Base-by-base conservation (phyloP, 23 red algal genomes). In the Gracilariopsis chorda region DNA sequence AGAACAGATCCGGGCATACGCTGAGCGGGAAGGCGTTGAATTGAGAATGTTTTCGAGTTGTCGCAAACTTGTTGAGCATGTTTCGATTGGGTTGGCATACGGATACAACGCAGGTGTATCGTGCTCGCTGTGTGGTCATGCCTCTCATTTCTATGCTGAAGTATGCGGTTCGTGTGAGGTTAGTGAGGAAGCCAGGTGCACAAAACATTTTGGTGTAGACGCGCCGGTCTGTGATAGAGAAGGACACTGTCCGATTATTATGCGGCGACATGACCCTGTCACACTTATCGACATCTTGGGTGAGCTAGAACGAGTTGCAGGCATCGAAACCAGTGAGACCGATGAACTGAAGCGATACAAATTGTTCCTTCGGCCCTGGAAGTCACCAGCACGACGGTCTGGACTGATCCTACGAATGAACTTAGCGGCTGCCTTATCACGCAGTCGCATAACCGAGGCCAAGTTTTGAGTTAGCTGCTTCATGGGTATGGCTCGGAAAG, bases 101-200 rank as follows among this genome's bases (percentile, higher is more conserved):
- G 88, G 88, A 4, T 35, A 20, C n/a, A 75, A 59, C 2, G 88
- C 88, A 3, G 88, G 88, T 7, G 63, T 80, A 35, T 25, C 72
- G 11, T 91, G 88, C 77, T 30, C 74, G 7, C 3, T 81, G 12
- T 91, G 88, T 72, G 43, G 34, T 4, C 58, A 91, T 24, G 74
- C 57, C 10, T 70, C 57, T 21, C 77, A 91, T 71, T 91, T 91
- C 44, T 81, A 82, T 40, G 74, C 58, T 33, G 72, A 51, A 27
- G 63, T 91, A 11, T 91, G 88, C 28, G 75, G 73, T 47, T 79
- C 60, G 36, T 91, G 88, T 51, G 49, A 65, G 28, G 77, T 33
- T 30, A 64, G 48, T 41, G 53, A 47, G 44, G 77, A 91, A 52
- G 77, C 88, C 44, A 32, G 88, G 71, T 91, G 88, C 33, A 23